Evolutionary conservation across 2,329 filamentous ascomycete genomes (phyloP).

Genomic region (Beauveria sp.): DNA sequence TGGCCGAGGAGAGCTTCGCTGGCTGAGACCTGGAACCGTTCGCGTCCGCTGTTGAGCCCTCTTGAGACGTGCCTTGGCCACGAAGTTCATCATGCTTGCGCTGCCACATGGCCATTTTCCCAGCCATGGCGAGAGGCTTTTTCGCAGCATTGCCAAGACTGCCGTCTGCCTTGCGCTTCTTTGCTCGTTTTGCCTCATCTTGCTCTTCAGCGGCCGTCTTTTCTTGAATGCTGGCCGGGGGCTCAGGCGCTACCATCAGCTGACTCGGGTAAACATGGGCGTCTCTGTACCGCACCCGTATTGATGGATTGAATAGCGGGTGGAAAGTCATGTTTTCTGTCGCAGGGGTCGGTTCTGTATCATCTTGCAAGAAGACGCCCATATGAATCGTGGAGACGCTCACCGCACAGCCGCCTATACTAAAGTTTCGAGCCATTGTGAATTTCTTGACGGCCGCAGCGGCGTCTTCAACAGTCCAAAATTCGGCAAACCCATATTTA

Average conservation of each 20-base stretch:
- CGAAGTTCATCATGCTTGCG: conserved; percentile 36
- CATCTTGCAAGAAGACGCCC: conserved; percentile 74
- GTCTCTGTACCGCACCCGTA: conserved; percentile 72
- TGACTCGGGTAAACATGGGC: conserved; percentile 64
- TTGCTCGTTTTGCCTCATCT: conserved; percentile 32
- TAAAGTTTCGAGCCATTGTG: conserved; percentile 65
- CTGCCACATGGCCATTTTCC: conserved; percentile 38
- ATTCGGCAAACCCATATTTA: conserved; percentile 80
- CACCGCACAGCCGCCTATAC: conserved; percentile 66
- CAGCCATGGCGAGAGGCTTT: conserved; percentile 33
- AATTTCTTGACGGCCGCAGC: conserved; percentile 66
- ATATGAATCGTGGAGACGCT: conserved; percentile 70
- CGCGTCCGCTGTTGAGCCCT: neutral
- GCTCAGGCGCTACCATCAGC: conserved; percentile 47
- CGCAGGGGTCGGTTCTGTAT: conserved; percentile 47
- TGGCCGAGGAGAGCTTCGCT: conserved; percentile 11
- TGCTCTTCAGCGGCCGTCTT: conserved; percentile 14
- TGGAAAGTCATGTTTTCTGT: conserved; percentile 60
- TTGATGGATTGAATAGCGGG: conserved; percentile 58
- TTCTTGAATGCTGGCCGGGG: conserved; percentile 24
- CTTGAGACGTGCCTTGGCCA: conserved; percentile 7
- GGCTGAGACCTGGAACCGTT: neutral
- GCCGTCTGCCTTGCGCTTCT: conserved; percentile 48
- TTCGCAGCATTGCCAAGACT: conserved; percentile 25
- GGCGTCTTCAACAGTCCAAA: conserved; percentile 68